phyloP scores from a whole-genome alignment of 306 rosid genomes.

The Malus asiatica region DNA sequence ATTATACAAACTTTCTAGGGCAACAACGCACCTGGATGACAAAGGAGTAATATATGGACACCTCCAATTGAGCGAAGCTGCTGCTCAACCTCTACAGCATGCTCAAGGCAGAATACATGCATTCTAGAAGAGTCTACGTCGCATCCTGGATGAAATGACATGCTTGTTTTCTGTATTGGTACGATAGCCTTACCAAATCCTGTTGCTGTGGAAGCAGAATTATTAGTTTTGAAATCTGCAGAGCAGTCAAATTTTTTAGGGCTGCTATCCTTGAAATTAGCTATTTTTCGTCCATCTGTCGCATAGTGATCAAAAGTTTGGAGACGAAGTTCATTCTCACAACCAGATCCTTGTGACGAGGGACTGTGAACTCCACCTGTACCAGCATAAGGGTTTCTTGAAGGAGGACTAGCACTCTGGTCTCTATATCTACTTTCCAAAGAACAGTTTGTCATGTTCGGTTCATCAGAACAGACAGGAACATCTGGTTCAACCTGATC shows the following conservation, averaged over 20 bases:
- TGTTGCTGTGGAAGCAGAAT: slow-evolving; percentile 35
- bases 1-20: not conserved
- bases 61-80: slow-evolving; percentile 89
- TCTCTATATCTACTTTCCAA: slow-evolving; percentile 36
- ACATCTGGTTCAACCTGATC: slow-evolving; percentile 40
- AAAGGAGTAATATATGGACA: slow-evolving; percentile 68
- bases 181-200: slow-evolving; percentile 28
- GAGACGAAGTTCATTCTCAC: slow-evolving; percentile 22
- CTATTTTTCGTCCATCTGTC: slow-evolving; percentile 26
- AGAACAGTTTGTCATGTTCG: slow-evolving; percentile 28
- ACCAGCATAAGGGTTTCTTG: slow-evolving; percentile 26
- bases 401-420: slow-evolving; percentile 39
- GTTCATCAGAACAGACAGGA: slow-evolving; percentile 31
- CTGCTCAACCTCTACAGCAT: slow-evolving; percentile 86
- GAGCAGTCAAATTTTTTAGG: slow-evolving; percentile 28
- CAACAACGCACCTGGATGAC: slow-evolving; percentile 83
- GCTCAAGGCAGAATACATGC: slow-evolving; percentile 98
- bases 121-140: slow-evolving; percentile 82
- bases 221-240: slow-evolving; percentile 34
- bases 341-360: slow-evolving; percentile 18
- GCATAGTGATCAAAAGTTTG: slow-evolving; percentile 6
- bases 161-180: slow-evolving; percentile 30
- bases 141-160: slow-evolving; percentile 39
- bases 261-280: slow-evolving; percentile 17
- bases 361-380: slow-evolving; percentile 15